Base-by-base conservation (phyloP, 202 grass and related monocot species). In the Digitaria exilis region DNA sequence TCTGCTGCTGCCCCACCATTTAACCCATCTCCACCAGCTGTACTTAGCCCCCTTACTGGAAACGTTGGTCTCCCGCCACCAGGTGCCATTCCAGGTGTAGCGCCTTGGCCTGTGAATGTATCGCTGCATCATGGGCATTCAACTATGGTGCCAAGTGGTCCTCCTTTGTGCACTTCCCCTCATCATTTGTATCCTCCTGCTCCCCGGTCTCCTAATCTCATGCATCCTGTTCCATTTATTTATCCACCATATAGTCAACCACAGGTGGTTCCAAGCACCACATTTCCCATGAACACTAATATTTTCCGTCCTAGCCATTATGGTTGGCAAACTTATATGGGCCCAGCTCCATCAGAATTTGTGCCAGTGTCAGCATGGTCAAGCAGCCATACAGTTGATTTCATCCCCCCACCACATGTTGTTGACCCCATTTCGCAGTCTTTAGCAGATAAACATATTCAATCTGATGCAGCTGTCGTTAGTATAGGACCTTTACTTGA, bases 1-100 rank as follows among this genome's bases (percentile, higher is more conserved):
- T 99, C 96, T 77, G 96, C 96, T 86, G 84, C 91, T 65, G 96
- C 96, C 32, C 71, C 84, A 69, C 96, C 96, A 84, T 99, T 99
- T 85, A 99, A 92, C 80, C 96, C 96, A 39, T 96, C 89, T 85
- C 91, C 91, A 7, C 73, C 93, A 13, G 75, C 83, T 82, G 80
- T 91, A 34, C 88, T 99, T 75, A 90, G 85, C 68, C 93, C 93
- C 62, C 71, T 91, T 79, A 86, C 81, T 71, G 87, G 77, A 75
- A 95, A 81, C 76, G 82, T 95, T n/a, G 87, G 90, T 60, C 85
- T 92, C 65, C 82, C 89, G 17, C 93, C 89, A 80, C 86, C 88
- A 80, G 84, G 92, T 75, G 35, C 80, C 46, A 88, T 97, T 82
- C 79, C 90, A 69, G 79, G 87, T 82, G 92, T 95, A 80, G 73